Evolutionary conservation across 805 yeast genomes (phyloP), one percentile per base, ranked within the genome.

Genomic region (Phaffomyces opuntiae): DNA sequence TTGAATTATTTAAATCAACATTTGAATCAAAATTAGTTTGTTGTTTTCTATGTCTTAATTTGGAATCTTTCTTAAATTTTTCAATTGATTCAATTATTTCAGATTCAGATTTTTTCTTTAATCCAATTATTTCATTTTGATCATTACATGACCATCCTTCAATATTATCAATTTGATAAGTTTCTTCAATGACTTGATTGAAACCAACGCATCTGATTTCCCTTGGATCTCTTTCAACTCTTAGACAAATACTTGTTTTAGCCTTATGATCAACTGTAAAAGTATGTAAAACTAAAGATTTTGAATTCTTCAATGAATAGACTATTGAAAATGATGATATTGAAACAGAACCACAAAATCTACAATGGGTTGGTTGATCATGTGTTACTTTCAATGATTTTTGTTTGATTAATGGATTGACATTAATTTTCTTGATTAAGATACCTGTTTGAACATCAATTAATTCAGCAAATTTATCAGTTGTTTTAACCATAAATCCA

Each of bases 171-270:
- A 80, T 68, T 79, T 87, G 81, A 61, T 80, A 78, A 47, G 78
- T 83, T 42, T 77, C 79, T 56, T 87, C 95, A 17, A 74, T 70
- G 8, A 80, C 87, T 1, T 83, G 77, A 44, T 81, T 87, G 60
- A 88, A 85, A 26, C 96, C 96, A 36, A 84, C 71, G 65, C 96
- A 88, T 68, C 96, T 77, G 35, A 87, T 86, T 65, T 88, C 96
- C 56, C 95, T 75, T 2, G 91, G 87, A 64, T 88, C 96, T 75
- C 96, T 83, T 64, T 88, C 96, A 36, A 86, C 95, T 63, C 96
- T 77, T 45, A 88, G 65, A 62, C 96, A 88, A 36, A 88, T 88
- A 53, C 78, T 82, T 46, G 78, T 83, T 56, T 85, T 84, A 9
- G 95, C 88, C 47, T 81, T 72, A 57, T 83, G 84, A 49, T 81